Evolutionary conservation across 2,329 filamentous ascomycete genomes (phyloP).

Genomic region (Aureobasidium sp.): DNA sequence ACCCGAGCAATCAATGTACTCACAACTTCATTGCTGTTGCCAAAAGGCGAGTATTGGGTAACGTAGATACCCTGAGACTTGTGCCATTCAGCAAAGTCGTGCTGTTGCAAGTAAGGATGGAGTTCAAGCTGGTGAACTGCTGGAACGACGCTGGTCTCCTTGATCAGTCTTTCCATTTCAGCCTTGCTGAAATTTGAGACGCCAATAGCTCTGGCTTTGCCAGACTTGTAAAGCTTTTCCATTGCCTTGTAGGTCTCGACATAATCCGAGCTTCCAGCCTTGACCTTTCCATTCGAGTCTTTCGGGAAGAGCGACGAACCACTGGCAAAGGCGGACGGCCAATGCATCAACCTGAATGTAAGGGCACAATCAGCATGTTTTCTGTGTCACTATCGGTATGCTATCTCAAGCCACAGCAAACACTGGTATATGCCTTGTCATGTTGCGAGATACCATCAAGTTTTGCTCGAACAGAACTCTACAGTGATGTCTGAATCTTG

Average conservation of each 20-base stretch:
- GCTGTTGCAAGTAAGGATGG: conserved; percentile 47
- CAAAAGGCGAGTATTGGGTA: conserved; percentile 48
- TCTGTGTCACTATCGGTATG: too few relatives aligned
- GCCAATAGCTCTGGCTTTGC: conserved; percentile 42
- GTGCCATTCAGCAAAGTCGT: conserved; percentile 41
- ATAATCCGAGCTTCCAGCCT: conserved; percentile 39
- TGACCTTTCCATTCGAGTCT: conserved; percentile 34
- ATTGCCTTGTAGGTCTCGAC: conserved; percentile 45
- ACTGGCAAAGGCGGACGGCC: conserved; percentile 48
- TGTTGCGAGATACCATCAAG: too few relatives aligned
- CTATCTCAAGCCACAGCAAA: too few relatives aligned
- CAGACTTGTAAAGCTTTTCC: conserved; percentile 24
- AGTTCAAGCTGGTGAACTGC: conserved; percentile 40
- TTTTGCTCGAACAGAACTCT: too few relatives aligned
- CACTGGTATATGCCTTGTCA: too few relatives aligned
- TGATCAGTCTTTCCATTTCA: conserved; percentile 41
- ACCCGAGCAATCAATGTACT: neutral
- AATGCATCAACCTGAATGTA: conserved; percentile 51
- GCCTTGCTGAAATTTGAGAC: conserved; percentile 45
- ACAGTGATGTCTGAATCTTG: too few relatives aligned
- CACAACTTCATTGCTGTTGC: conserved; percentile 20
- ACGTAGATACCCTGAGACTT: conserved; percentile 44
- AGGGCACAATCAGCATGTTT: too few relatives aligned
- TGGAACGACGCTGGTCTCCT: conserved; percentile 33
- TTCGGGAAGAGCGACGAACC: conserved; percentile 42